Evolutionary conservation across 371 early-diverging fungal genomes (phyloP).

Genomic region (Haplosporangium sp.): DNA sequence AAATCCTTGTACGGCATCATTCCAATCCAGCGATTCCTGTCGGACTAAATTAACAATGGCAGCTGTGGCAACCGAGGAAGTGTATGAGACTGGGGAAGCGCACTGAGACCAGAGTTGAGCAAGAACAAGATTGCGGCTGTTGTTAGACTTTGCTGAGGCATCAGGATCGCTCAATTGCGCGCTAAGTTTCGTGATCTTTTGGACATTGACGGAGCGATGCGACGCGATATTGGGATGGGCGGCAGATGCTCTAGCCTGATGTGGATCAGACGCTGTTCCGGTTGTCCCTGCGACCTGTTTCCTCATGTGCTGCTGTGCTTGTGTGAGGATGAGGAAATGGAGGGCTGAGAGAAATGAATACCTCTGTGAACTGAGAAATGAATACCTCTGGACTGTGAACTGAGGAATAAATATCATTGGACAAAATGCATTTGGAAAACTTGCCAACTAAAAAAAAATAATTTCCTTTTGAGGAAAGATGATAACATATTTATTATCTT

Average conservation of each 20-base stretch:
- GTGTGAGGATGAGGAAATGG: no score
- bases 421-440: no score
- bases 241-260: not conserved
- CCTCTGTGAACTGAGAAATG: no score
- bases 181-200: constrained; percentile 27
- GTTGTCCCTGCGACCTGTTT: not conserved
- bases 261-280: constrained; percentile 8
- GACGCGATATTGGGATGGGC: not conserved
- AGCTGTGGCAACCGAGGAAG: constrained; percentile 35
- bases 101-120: constrained; percentile 48
- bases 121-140: constrained; percentile 22
- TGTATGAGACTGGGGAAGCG: constrained; percentile 25
- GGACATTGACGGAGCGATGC: constrained; percentile 47
- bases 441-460: not conserved
- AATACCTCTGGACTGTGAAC: no score
- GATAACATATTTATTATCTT: not conserved
- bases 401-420: no score
- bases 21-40: constrained; percentile 27
- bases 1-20: constrained; percentile 36
- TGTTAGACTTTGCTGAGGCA: constrained; percentile 7
- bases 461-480: not conserved
- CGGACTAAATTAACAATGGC: constrained; percentile 32
- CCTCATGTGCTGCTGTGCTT: no score
- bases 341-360: no score
- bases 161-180: constrained; percentile 9